These are phyloP conservation scores for Cichorium intybus DNA, from an alignment of 140 eudicot species.

Conservation along the genomic window DNA sequence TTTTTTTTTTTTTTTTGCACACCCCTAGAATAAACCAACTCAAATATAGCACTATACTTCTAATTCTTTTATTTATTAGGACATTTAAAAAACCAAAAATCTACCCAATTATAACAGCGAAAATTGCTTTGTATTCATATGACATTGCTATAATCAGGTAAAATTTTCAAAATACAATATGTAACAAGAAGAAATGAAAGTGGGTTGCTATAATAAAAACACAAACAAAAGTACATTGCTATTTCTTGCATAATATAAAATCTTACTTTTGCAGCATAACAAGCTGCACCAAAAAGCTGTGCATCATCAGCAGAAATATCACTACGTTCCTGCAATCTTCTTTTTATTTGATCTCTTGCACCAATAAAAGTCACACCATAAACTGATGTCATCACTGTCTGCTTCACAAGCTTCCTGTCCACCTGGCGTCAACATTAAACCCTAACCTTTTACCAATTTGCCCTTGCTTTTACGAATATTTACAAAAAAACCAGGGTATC, in stretches of 20 bases:
- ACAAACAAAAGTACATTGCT: background rate
- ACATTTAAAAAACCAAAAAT: no score
- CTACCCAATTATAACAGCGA: no score
- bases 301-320: conserved; percentile 50
- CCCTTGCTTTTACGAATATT: background rate
- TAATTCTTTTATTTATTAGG: no score
- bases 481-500: background rate
- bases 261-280: conserved; percentile 94
- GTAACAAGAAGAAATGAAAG: no score
- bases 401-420: conserved; percentile 94
- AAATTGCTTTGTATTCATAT: no score
- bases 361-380: conserved; percentile 96
- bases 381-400: conserved; percentile 98
- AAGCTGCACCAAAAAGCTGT: conserved; percentile 79
- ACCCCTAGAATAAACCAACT: no score
- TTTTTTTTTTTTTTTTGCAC: no score
- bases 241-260: background rate
- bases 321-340: conserved; percentile 78
- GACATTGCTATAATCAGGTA: no score
- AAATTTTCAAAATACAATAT: no score
- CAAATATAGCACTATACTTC: no score
- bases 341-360: conserved; percentile 89
- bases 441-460: background rate
- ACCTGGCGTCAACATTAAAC: conserved; percentile 38
- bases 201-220: no score